A percentile compares a stretch with the other conserved stretches of the same genome.
Evolutionary conservation across 108 stramenopile genomes (phyloP).

Genomic region (Pseudonitzschia delicatissima): DNA sequence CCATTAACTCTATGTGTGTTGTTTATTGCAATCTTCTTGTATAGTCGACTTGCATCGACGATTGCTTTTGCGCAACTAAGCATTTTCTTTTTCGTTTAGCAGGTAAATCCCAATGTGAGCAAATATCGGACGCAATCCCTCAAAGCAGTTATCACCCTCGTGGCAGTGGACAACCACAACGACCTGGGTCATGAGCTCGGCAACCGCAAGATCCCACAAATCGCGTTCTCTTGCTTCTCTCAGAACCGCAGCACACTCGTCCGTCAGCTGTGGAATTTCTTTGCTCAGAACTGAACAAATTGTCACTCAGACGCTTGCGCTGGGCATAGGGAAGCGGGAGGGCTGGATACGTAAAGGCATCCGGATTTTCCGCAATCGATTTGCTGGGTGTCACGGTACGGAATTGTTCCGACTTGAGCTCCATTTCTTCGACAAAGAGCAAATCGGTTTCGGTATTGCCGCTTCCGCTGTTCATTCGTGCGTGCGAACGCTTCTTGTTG

Average conservation of each 20-base stretch:
- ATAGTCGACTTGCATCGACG: neutral
- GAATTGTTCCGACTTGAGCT: constrained; percentile 65
- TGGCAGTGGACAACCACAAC: constrained; percentile 63
- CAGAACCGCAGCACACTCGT: constrained; percentile 70
- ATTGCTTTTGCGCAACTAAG: no score
- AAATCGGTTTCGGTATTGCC: constrained; percentile 8
- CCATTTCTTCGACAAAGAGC: constrained; percentile 48
- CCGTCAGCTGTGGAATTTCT: constrained; percentile 59
- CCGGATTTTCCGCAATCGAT: constrained; percentile 19
- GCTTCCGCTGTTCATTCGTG: constrained; percentile 17
- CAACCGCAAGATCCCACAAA: constrained; percentile 79
- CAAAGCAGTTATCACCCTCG: constrained; percentile 59
- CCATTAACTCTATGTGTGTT: no score
- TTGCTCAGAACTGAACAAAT: constrained; percentile 69
- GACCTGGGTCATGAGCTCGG: constrained; percentile 82
- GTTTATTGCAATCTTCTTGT: neutral
- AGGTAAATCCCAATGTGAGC: constrained; percentile 65
- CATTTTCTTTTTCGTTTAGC: constrained; percentile 23
- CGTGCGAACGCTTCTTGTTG: constrained; percentile 27
- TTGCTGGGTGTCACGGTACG: constrained; percentile 45
- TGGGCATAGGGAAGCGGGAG: constrained; percentile 75
- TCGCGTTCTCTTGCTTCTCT: constrained; percentile 70
- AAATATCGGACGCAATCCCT: constrained; percentile 72
- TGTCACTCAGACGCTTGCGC: constrained; percentile 73
- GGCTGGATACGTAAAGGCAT: constrained; percentile 55